Evolutionary conservation across 164 flowering plant species (phyloP), one percentile per base, ranked within the genome.

Genomic region (Litsea cubeba): DNA sequence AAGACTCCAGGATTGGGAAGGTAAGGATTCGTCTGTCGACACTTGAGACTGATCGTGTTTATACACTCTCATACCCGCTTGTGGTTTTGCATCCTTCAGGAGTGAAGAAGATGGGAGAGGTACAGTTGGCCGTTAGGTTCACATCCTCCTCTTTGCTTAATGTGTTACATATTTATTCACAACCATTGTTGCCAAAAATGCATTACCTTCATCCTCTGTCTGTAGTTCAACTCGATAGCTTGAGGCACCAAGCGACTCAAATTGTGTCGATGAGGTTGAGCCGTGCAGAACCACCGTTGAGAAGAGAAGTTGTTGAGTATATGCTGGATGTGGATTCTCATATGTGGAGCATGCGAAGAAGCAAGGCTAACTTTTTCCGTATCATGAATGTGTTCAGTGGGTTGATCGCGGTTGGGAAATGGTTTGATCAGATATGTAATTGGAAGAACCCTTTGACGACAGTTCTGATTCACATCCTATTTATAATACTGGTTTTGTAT

Each of bases 81-180:
- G 58, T 87, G 22, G 85, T 79, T 0, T 68, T 87, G 50, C 82
- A 83, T 2, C 71, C 87, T n/a, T 74, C 80, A 1, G 92, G 92
- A 32, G 83, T 88, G 40, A 86, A 87, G 67, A 87, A 87, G 78
- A 88, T 80, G 87, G 92, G 92, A 8, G 92, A 88, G 65, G 65
- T 88, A 30, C 89, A 88, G 23, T 70, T 88, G 70, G 92, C 89
- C 22, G 81, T 88, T 65, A 75, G 90, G 51, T 88, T 88, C 54
- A 76, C 85, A 3, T 82, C 87, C 69, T 32, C 83, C 0, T 78
- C 86, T 11, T 46, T 82, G 70, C 15, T 81, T 28, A 82, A 83
- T 50, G 71, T 86, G 81, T 58, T 87, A 20, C 77, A 73, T 7
- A 69, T 76, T 15, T 89, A 89, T 49, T 15, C 79, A 0, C 79